Evolutionary conservation across 2,329 filamentous ascomycete species (phyloP).

Genomic region (Colletotrichum aenigma): DNA sequence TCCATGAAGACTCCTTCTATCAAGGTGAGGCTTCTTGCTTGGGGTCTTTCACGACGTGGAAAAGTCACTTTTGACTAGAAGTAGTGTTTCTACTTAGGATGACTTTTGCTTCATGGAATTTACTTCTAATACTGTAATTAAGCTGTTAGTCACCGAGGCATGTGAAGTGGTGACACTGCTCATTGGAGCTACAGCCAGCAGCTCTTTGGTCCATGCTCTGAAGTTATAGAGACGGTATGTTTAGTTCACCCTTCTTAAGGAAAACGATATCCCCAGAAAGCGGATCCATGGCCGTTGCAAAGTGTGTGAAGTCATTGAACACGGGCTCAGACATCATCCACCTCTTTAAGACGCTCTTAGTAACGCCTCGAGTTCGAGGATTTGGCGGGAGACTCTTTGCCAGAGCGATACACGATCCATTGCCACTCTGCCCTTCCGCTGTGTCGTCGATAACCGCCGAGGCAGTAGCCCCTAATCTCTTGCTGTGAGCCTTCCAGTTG

Average conservation of each 20-base stretch:
- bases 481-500: constrained; percentile 27
- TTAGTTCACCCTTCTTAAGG: not conserved
- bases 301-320: constrained; percentile 64
- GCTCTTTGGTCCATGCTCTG: not conserved
- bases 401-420: not conserved
- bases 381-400: not conserved
- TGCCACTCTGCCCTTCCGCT: fast-evolving
- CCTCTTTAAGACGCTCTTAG: constrained; percentile 37
- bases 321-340: constrained; percentile 59
- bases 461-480: constrained; percentile 2
- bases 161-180: not conserved
- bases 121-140: not conserved
- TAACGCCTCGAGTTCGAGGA: constrained; percentile 12
- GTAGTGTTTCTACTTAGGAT: too few relatives aligned
- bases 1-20: too few relatives aligned
- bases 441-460: constrained; percentile 20
- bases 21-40: too few relatives aligned
- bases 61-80: not conserved
- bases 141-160: not conserved
- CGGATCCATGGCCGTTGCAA: constrained; percentile 61
- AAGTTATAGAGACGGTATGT: not conserved
- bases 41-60: not conserved
- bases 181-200: fast-evolving
- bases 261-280: not conserved
- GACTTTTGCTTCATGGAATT: not conserved